A percentile compares a stretch with the other conserved stretches of the same genome.
These are phyloP conservation scores for Pezicula rhizophila DNA, from an alignment of 2,329 filamentous ascomycete genomes.

Conservation along the genomic window DNA sequence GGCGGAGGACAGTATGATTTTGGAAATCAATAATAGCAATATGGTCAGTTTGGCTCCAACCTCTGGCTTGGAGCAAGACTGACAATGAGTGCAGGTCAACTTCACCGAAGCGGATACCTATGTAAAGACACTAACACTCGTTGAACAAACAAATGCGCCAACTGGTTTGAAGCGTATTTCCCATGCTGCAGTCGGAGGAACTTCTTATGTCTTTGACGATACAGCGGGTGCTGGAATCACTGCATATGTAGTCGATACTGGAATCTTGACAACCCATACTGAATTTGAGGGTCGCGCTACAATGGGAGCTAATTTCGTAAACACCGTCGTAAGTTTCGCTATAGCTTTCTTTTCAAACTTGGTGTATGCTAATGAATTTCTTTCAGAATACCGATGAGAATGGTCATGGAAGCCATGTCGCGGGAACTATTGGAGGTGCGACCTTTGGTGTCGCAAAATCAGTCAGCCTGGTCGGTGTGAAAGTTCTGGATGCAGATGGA, in stretches of 20 bases:
- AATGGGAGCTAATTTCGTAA: constrained; percentile 19
- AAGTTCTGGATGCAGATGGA: constrained; percentile 29
- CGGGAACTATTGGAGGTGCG: constrained; percentile 32
- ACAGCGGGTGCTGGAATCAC: constrained; percentile 27
- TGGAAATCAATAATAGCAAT: constrained; percentile 40
- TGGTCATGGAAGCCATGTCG: constrained; percentile 37
- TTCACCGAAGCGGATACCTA: constrained; percentile 49
- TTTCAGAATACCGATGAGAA: constrained; percentile 7
- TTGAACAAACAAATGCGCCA: constrained; percentile 48
- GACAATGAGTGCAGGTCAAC: constrained; percentile 34
- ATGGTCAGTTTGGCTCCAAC: constrained; percentile 5
- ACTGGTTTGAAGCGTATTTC: constrained; percentile 7
- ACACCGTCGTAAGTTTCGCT: background rate
- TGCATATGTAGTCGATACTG: constrained; percentile 32
- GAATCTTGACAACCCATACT: constrained; percentile 14
- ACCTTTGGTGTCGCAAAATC: constrained; percentile 35
- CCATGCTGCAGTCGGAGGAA: background rate
- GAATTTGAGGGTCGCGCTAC: constrained; percentile 24
- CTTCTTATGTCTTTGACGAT: constrained; percentile 1
- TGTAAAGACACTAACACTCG: constrained; percentile 37
- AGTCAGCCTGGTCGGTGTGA: constrained; percentile 31
- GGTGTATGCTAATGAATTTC: background rate
- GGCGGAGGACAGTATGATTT: constrained; percentile 43
- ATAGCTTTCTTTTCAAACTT: background rate
- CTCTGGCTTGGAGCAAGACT: background rate